A percentile compares a stretch with the other conserved stretches of the same genome.
These are phyloP conservation scores for Aureobasidium sp. DNA, from an alignment of 2,329 filamentous ascomycete genomes.

Conservation along the genomic window DNA sequence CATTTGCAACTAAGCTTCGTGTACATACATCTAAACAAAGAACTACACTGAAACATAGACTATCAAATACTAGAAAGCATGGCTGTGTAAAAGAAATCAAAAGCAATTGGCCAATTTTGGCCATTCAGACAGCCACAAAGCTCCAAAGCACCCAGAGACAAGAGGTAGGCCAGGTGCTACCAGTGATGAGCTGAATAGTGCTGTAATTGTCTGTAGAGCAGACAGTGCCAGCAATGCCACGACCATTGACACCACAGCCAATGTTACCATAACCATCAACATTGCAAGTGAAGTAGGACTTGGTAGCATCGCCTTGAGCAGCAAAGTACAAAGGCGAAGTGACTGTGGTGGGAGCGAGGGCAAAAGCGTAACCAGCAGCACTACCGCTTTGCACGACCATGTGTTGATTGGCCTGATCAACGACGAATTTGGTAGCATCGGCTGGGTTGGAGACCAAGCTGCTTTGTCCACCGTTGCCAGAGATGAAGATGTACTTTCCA, in stretches of 20 bases:
- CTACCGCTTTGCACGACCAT: neutral
- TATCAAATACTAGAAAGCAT: no score
- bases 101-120: no score
- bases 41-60: no score
- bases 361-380: neutral
- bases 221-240: neutral
- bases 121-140: neutral
- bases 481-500: neutral
- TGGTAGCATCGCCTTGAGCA: neutral
- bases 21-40: no score
- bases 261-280: neutral
- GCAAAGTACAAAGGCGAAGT: neutral
- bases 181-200: neutral
- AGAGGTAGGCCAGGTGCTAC: neutral
- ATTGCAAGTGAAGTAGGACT: neutral
- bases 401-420: neutral
- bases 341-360: neutral
- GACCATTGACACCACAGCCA: neutral
- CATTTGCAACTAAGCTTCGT: no score
- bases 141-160: neutral
- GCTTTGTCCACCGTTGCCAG: neutral
- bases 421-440: neutral
- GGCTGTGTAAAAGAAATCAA: no score
- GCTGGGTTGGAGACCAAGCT: neutral
- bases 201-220: neutral